Evolutionary conservation across 495 filamentous ascomycete species (phyloP), one percentile per base, ranked within the genome.

Genomic region (Corynascus novoguineensis): DNA sequence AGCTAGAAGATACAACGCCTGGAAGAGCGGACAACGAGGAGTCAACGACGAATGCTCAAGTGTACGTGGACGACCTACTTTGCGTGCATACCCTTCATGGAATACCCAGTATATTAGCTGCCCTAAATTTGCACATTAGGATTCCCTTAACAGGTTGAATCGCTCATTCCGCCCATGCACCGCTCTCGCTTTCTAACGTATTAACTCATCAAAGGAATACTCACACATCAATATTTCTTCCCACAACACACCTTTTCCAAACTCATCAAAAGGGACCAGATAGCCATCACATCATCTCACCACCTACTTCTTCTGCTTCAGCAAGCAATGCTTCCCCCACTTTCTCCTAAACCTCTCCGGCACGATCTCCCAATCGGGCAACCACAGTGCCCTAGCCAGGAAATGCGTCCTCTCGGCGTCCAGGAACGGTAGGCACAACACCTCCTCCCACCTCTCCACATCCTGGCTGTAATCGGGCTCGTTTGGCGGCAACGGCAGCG

Each of bases 261-360:
- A 1, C 22, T 24, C n/a, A n/a, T n/a, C n/a, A n/a, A n/a, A n/a
- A n/a, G n/a, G n/a, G n/a, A n/a, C n/a, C n/a, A n/a, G n/a, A 8
- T 14, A 19, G n/a, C 34, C 49, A 25, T 27, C n/a, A 22, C 28
- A 22, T 12, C 49, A 29, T 12, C 21, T 1, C 15, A 5, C 3
- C 14, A n/a, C 37, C 57, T 65, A 72, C 40, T 41, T 64, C 64
- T 69, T 78, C 60, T 81, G 82, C 63, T 77, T 77, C 56, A 96
- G 71, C 48, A 97, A 75, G 67, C 91, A 97, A 71, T 96, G 90
- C 37, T 81, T 71, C 48, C 89, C 90, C 87, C 89, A 97, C 67
- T 81, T 81, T 58, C 91, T 81, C 54, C 74, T 82, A 50, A 81
- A 85, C 53, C 75, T 75, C 53, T 83, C 75, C 10, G 90, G 91